These are phyloP conservation scores for Beauveria sp. DNA, from an alignment of 2,329 filamentous ascomycete species.

Conservation along the genomic window DNA sequence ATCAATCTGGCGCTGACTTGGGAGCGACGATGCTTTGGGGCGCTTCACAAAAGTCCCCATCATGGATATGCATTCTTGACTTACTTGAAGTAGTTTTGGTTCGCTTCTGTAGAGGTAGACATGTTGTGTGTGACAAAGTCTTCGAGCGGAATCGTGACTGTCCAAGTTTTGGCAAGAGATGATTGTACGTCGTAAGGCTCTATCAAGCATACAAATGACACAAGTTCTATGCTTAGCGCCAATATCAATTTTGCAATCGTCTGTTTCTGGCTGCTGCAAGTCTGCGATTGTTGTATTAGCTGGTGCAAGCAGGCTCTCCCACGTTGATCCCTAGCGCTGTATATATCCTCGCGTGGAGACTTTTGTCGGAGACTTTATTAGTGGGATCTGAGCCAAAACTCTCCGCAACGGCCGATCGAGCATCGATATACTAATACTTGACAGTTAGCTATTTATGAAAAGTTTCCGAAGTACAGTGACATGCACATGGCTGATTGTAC, in stretches of 20 bases:
- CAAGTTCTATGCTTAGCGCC: no score
- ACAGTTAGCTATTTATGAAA: not conserved
- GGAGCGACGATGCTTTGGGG: not conserved
- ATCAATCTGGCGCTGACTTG: no score
- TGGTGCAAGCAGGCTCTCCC: not conserved
- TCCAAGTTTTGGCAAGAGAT: not conserved
- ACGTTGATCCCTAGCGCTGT: not conserved
- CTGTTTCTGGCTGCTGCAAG: not conserved
- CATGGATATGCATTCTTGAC: constrained; percentile 13
- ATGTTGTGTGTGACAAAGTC: constrained; percentile 17
- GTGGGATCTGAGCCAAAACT: not conserved
- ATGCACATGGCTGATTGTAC: not conserved
- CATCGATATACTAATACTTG: not conserved
- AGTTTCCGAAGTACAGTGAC: not conserved
- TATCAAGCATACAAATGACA: no score
- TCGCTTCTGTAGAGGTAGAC: constrained; percentile 25
- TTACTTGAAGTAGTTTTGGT: constrained; percentile 38
- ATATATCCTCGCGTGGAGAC: constrained; percentile 5
- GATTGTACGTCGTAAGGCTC: no score
- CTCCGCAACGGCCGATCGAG: not conserved
- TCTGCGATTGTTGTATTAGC: not conserved
- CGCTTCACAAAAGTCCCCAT: not conserved
- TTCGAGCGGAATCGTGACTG: not conserved
- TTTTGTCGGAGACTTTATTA: constrained; percentile 5
- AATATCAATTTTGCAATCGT: not conserved